Base-by-base conservation (phyloP, 495 filamentous ascomycete species). In the Peziza echinospora region DNA sequence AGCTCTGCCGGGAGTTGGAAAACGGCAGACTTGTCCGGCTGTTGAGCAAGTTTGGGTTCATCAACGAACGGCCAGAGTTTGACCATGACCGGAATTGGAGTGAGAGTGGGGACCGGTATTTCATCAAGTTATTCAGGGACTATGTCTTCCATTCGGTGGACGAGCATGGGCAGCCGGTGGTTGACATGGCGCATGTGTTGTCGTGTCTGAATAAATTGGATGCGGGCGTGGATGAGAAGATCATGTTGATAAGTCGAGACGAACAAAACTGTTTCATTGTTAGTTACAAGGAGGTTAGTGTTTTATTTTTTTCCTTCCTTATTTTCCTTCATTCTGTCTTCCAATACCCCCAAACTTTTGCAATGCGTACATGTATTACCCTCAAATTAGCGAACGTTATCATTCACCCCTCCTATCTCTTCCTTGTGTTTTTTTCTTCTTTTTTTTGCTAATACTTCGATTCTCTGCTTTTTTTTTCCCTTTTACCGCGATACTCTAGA, bases 121-220 rank as follows among this genome's bases (percentile, higher is more conserved):
- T 76, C 53, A 64, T 96, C 46, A 91, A 91, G 63, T 69, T 97
- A 25, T 94, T 96, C 68, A 76, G 89, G 39, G 91, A 97, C 62
- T 94, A 91, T 49, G 80, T 94, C 44, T 97, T 94, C 63, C 89
- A 97, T 61, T 84, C 87, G 47, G 84, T 93, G 21, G 84, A 94
- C 54, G 70, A 73, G 22, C 70, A 82, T 49, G 84, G 81, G 10
- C 77, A 80, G 19, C 78, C 89, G 0, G 77, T 82, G 5, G 64
- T 89, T 3, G 78, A 91, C 55, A 67, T 94, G 23, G 86, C 76
- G 0, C 86, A 96, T 64, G 77, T 96, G 37, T 54, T 96, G 17
- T 67, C 65, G 24, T 84, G 77, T 57, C 54, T 97, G 53, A 93
- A 85, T 62, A 93, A 93, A 60, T 66, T 97, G 42, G 89, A 97